Percentiles rank a stretch among this genome's conserved stretches.
These are phyloP conservation scores for Macroventuria anomochaeta DNA, from an alignment of 2,329 filamentous ascomycete species.

Conservation along the genomic window DNA sequence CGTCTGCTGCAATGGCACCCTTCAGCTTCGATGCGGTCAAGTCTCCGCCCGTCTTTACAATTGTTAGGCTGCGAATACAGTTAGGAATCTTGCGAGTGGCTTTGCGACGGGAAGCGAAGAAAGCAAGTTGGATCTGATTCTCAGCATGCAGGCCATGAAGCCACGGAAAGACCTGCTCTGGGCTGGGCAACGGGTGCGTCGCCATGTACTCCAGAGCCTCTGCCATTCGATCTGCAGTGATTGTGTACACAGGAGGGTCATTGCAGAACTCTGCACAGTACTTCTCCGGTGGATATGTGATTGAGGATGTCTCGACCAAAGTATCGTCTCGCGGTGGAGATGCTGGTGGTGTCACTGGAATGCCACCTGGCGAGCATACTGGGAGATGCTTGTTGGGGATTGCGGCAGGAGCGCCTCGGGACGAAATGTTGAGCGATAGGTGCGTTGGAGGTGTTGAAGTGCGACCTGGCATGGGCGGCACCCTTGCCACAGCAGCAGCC, in stretches of 20 bases:
- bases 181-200: slow-evolving; percentile 80
- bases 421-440: slow-evolving; percentile 64
- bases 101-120: slow-evolving; percentile 81
- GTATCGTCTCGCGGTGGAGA: slow-evolving; percentile 68
- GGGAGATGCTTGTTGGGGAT: slow-evolving; percentile 88
- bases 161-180: slow-evolving; percentile 93
- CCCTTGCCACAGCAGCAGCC: slow-evolving; percentile 53
- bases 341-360: slow-evolving; percentile 57
- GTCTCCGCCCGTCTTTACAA: slow-evolving; percentile 90
- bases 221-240: slow-evolving; percentile 72
- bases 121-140: slow-evolving; percentile 87
- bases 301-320: slow-evolving; percentile 66
- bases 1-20: slow-evolving; percentile 81
- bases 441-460: slow-evolving; percentile 59
- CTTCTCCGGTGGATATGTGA: slow-evolving; percentile 75
- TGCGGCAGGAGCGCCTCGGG: slow-evolving; percentile 65
- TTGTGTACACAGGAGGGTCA: slow-evolving; percentile 71
- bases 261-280: slow-evolving; percentile 61
- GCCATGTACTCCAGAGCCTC: slow-evolving; percentile 78
- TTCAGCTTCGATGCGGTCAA: slow-evolving; percentile 77
- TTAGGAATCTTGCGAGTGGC: slow-evolving; percentile 72
- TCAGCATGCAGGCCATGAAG: slow-evolving; percentile 88
- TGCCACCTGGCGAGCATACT: slow-evolving; percentile 81
- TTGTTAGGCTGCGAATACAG: slow-evolving; percentile 79
- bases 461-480: slow-evolving; percentile 44